Evolutionary conservation across 768 basidiomycete genomes (phyloP), one percentile per base, ranked within the genome.

Genomic region (Auriscalpium microsporum): DNA sequence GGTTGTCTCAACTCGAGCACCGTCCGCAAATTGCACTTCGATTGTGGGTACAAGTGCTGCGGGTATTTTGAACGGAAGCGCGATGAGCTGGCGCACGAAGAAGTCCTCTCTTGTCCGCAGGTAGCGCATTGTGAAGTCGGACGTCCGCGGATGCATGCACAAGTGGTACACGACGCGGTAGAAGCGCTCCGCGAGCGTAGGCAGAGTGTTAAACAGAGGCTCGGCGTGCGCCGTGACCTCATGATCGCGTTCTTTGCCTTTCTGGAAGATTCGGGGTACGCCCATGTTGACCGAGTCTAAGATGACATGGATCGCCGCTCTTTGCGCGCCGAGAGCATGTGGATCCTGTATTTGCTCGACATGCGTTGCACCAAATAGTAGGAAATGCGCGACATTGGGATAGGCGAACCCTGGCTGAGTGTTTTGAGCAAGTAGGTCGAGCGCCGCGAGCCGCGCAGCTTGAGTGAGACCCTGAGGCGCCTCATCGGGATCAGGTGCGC

Each of bases 71-170:
- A 84, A 80, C 1, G 93, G 88, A 33, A 94, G 76, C 10, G 76
- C 80, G 7, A 83, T 78, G n/a, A 95, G 78, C 64, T 96, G 94
- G 2, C 88, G 80, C 3, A 82, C 82, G 64, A 94, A 93, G 72
- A 94, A 97, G 64, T 94, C 85, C 67, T 95, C 89, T 9, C 86
- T 77, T 2, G 89, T 90, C 37, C 90, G 84, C 36, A 96, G 77
- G 65, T 95, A 96, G 0, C 91, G 82, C 70, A 89, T 85, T 5
- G 83, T 84, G 54, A 84, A 82, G 37, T 85, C 83, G 0, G 89
- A 89, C 0, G 94, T 95, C 42, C 81, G 77, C 9, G 86, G 79
- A 63, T 97, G 91, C n/a, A 84, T 78, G 70, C 90, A 95, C 0
- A 98, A 79, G 56, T 95, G 88, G 65, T 89, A 78, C 17, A 97